Evolutionary conservation across 805 yeast genomes (phyloP), one percentile per base, ranked within the genome.

Genomic region (Kazachstania kunashirensis): DNA sequence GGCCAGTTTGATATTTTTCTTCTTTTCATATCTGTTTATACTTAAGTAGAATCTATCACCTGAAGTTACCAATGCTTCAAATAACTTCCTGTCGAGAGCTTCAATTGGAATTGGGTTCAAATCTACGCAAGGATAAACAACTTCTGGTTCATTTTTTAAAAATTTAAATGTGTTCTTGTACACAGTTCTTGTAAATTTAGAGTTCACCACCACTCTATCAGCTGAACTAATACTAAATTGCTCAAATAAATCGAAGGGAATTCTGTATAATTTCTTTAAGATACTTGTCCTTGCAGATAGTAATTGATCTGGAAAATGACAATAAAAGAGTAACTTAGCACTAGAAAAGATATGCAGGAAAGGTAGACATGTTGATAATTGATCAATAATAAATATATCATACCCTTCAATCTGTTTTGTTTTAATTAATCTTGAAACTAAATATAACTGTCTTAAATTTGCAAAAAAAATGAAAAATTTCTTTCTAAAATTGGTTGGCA

Each of bases 221-320:
- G 95, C 74, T 28, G 71, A 62, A 15, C 77, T 67, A 21, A 94
- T 85, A 2, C 94, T 71, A 61, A 81, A 67, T 47, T 84, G 85
- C 60, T 92, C 99, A 16, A 82, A 61, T n/a, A 62, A 46, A 57
- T 92, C 95, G 58, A 92, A 89, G 1, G 95, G 92, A 4, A 70
- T 36, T 43, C 99, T 67, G 59, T 92, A 92, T 0, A 82, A 34
- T 41, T 61, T 63, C 49, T 85, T 79, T 7, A 80, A 19, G 1
- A 68, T 19, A 2, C 78, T 63, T 3, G 69, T 63, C 36, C 79
- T 78, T 14, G 65, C 63, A 0, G 95, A 79, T 29, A 89, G 63
- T 33, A 80, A 65, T 52, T 81, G 80, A 58, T 92, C 99, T 0
- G 99, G 98, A 58, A 89, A 89, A 63, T 92, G 99, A 52, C 98